Conservation (phyloP, 2,329 filamentous ascomycete genomes). For the Phialemoniopsis sp. region DNA sequence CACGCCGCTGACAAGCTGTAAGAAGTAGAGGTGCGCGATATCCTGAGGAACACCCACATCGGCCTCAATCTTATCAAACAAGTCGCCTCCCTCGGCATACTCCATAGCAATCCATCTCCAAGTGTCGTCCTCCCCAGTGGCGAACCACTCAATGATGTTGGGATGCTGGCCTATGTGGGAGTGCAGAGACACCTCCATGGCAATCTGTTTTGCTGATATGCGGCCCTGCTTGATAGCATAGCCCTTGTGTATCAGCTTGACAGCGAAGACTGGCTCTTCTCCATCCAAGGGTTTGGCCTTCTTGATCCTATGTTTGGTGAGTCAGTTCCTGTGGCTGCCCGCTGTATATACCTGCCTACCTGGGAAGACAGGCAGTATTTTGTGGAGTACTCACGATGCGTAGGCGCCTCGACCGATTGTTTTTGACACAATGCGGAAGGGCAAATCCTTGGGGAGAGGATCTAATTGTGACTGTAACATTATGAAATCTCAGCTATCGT, state of each 20-base stretch:
- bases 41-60: constrained; percentile 93
- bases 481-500: constrained; percentile 17
- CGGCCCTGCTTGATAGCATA: constrained; percentile 88
- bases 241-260: constrained; percentile 98
- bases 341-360: too few relatives aligned
- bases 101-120: constrained; percentile 99
- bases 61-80: constrained; percentile 99
- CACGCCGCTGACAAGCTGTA: constrained; percentile 84
- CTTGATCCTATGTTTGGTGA: constrained; percentile 66
- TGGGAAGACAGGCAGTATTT: too few relatives aligned
- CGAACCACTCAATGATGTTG: constrained; percentile 92
- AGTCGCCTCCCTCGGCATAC: constrained; percentile 86
- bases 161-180: constrained; percentile 82
- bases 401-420: constrained; percentile 97
- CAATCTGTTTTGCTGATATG: constrained; percentile 82
- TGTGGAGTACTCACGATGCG: constrained; percentile 66
- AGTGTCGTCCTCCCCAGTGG: constrained; percentile 74
- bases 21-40: constrained; percentile 94
- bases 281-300: constrained; percentile 77
- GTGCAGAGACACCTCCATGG: constrained; percentile 89
- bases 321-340: too few relatives aligned
- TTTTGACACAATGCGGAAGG: constrained; percentile 92
- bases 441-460: constrained; percentile 77
- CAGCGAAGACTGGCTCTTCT: constrained; percentile 78
- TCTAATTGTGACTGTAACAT: constrained; percentile 81